These are phyloP conservation scores for Fusarium marasasianum DNA, from an alignment of 2,329 filamentous ascomycete genomes.

Conservation along the genomic window DNA sequence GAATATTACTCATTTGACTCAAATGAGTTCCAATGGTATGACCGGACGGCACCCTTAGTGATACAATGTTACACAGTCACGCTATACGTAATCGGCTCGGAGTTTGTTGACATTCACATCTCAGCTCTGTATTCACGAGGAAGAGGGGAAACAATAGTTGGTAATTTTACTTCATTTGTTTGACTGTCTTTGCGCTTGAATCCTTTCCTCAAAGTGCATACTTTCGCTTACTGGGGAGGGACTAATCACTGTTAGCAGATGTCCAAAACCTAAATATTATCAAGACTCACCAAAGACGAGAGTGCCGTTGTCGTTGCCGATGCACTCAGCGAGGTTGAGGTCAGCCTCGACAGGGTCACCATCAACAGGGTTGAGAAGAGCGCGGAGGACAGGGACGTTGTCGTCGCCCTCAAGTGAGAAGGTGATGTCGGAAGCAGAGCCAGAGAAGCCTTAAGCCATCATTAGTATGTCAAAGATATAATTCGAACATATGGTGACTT, in stretches of 20 bases:
- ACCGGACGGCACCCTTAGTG: rapidly evolving
- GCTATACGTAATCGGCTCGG: rapidly evolving
- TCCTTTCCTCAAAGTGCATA: background rate
- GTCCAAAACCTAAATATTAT: rapidly evolving
- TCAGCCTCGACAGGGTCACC: conserved; percentile 55
- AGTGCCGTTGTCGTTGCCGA: conserved; percentile 62
- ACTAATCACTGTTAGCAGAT: conserved; percentile 1
- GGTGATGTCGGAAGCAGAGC: conserved; percentile 56
- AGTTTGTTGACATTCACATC: background rate
- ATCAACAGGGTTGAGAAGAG: conserved; percentile 53
- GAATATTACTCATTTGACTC: background rate
- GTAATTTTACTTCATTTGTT: conserved; percentile 6
- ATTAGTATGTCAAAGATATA: background rate
- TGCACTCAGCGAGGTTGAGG: conserved; percentile 65
- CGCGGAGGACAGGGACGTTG: conserved; percentile 62
- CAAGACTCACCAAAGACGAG: conserved; percentile 29
- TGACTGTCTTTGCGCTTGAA: background rate
- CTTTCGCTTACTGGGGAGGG: background rate
- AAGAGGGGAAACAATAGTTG: rapidly evolving
- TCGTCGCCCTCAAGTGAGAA: conserved; percentile 62
- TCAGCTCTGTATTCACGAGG: background rate
- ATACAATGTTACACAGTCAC: background rate
- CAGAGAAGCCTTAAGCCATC: conserved; percentile 51
- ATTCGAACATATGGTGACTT: background rate
- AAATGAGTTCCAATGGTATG: rapidly evolving